phyloP scores from a whole-genome alignment of 2,329 filamentous ascomycete genomes.

The Pyrenophora graminea region DNA sequence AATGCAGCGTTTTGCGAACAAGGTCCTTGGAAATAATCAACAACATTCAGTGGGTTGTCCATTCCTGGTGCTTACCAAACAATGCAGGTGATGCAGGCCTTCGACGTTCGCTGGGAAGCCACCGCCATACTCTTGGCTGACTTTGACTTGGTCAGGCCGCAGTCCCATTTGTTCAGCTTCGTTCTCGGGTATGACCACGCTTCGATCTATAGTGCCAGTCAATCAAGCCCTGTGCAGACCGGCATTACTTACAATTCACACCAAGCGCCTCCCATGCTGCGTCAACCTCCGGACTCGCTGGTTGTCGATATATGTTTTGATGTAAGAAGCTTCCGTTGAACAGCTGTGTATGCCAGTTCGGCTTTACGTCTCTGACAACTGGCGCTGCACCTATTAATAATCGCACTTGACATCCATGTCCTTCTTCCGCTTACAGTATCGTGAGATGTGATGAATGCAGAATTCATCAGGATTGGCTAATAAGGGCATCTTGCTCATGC shows the following conservation, averaged over 20 bases:
- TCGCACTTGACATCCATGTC: too few species aligned
- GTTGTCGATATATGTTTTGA: slow-evolving; percentile 58
- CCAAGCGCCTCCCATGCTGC: slow-evolving; percentile 60
- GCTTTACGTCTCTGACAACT: slow-evolving; percentile 46
- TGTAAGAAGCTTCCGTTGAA: slow-evolving; percentile 64
- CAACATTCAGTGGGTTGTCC: not conserved
- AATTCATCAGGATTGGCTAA: slow-evolving; percentile 28
- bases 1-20: slow-evolving; percentile 61
- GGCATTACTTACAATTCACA: slow-evolving; percentile 53
- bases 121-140: slow-evolving; percentile 60
- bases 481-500: slow-evolving; percentile 14
- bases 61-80: slow-evolving; percentile 50
- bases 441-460: slow-evolving; percentile 35
- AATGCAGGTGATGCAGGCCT: slow-evolving; percentile 62
- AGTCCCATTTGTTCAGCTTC: slow-evolving; percentile 58
- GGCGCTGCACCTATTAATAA: slow-evolving; percentile 29
- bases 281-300: slow-evolving; percentile 59
- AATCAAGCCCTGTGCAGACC: not conserved
- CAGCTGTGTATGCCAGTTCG: slow-evolving; percentile 47
- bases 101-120: slow-evolving; percentile 64
- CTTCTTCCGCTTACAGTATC: slow-evolving; percentile 32
- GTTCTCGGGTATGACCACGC: slow-evolving; percentile 55
- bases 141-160: slow-evolving; percentile 59
- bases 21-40: slow-evolving; percentile 54
- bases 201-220: slow-evolving; percentile 23